Evolutionary conservation across 2,329 filamentous ascomycete species (phyloP), one percentile per base, ranked within the genome.

Genomic region (Fusarium staphyleae): DNA sequence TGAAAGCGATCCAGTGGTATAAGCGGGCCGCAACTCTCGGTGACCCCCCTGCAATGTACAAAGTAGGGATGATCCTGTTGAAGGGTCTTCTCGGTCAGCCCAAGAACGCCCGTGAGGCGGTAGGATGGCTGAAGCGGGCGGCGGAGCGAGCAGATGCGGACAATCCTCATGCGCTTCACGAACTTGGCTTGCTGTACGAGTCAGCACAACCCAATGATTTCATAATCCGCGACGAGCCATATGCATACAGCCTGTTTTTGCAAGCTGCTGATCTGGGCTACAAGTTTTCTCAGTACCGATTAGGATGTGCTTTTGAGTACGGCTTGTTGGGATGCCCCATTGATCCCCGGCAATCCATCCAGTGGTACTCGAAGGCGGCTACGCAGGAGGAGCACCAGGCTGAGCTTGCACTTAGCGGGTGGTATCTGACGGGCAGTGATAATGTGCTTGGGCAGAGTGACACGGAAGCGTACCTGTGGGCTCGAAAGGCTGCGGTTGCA

Each of bases 1-100:
- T 93, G 62, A 98, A 98, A 75, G 93, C 95, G 1, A 93, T 98
- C 15, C 93, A 98, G 72, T 99, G 95, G 95, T 99, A 99, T 74
- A 92, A 93, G 72, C 89, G 93, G 35, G 92, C 95, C 6, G 93
- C 95, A 10, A 88, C 89, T 11, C 80, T 98, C 3, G 93, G 95
- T 3, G 93, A 99, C 69, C 88, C 89, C 2, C 90, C 93, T 1
- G 95, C 93, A 24, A 96, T 98, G 91, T 99, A 97, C 78, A 99
- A 99, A 75, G 87, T 98, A 75, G 95, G 95, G 52, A 96, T 97
- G 88, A 96, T 99, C 62, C 78, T 91, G 57, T 83, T 98, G 48
- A 98, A 98, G 74, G 95, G 93, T 10, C 80, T 98, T 22, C 82
- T 99, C n/a, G 93, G 93, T 4, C 93, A 98, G 70, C 83, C 81